phyloP scores from a whole-genome alignment of 805 yeast genomes.

The Ogataea neopini region DNA sequence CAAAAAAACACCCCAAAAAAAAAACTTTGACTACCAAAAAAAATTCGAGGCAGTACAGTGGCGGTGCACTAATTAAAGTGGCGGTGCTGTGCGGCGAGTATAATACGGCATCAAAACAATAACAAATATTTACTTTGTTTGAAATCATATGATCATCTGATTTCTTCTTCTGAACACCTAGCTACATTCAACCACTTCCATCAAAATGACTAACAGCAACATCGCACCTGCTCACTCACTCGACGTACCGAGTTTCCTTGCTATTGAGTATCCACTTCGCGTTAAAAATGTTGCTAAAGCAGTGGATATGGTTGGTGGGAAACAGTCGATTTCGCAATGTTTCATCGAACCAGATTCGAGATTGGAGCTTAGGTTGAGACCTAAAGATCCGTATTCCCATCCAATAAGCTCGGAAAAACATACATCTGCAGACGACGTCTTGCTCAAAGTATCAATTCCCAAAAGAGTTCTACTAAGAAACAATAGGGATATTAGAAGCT shows the following conservation, averaged over 20 bases:
- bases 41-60: too few species aligned
- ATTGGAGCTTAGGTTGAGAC: conserved; percentile 35
- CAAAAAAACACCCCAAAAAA: too few species aligned
- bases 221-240: conserved; percentile 43
- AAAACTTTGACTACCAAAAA: too few species aligned
- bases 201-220: conserved; percentile 6
- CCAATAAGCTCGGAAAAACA: conserved; percentile 56
- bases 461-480: conserved; percentile 46
- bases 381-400: conserved; percentile 46
- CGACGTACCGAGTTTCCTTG: conserved; percentile 71
- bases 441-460: conserved; percentile 63
- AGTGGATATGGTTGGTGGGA: conserved; percentile 69
- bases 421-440: conserved; percentile 54
- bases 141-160: neutral
- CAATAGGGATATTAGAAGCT: conserved; percentile 44
- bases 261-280: conserved; percentile 76
- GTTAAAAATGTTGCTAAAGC: conserved; percentile 67
- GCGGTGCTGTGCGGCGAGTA: neutral
- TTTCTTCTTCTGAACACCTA: neutral
- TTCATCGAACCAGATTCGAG: conserved; percentile 38
- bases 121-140: neutral
- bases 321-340: conserved; percentile 40
- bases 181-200: too few species aligned
- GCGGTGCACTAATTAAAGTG: too few species aligned
- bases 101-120: neutral